phyloP scores from a whole-genome alignment of 2,329 filamentous ascomycete species.

The Trichophyton schoenleinii region DNA sequence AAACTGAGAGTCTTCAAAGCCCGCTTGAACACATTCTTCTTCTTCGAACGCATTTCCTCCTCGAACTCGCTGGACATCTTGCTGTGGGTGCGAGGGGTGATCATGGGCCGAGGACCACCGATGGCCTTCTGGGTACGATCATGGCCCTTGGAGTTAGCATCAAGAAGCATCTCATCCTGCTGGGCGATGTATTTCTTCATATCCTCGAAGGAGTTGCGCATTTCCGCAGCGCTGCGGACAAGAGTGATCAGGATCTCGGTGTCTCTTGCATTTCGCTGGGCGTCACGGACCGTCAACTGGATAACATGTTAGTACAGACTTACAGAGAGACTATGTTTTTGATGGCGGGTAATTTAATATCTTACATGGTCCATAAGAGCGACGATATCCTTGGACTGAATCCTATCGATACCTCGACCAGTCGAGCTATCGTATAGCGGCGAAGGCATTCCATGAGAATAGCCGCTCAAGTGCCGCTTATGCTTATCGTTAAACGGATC shows the following conservation, averaged over 20 bases:
- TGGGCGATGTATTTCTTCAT: slow-evolving; percentile 86
- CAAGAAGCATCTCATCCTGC: slow-evolving; percentile 80
- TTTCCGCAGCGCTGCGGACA: slow-evolving; percentile 86
- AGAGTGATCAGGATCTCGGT: slow-evolving; percentile 93
- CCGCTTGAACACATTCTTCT: slow-evolving; percentile 83
- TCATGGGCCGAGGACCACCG: slow-evolving; percentile 74
- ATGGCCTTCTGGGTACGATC: slow-evolving; percentile 75
- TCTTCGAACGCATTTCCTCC: slow-evolving; percentile 57
- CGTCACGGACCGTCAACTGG: slow-evolving; percentile 84
- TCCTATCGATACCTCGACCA: slow-evolving; percentile 75
- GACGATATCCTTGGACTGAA: slow-evolving; percentile 92
- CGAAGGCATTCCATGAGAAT: slow-evolving; percentile 82
- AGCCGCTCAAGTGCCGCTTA: slow-evolving; percentile 63
- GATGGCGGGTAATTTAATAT: slow-evolving; percentile 12
- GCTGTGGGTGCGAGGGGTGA: slow-evolving; percentile 48
- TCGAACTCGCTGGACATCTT: slow-evolving; percentile 39
- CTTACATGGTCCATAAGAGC: slow-evolving; percentile 89
- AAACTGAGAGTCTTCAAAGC: slow-evolving; percentile 83
- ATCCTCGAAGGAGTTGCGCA: slow-evolving; percentile 91
- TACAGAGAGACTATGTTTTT: too few species aligned
- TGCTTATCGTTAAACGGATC: slow-evolving; percentile 55
- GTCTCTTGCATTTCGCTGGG: slow-evolving; percentile 87
- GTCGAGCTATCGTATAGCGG: slow-evolving; percentile 84
- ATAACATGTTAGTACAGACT: slow-evolving; percentile 18
- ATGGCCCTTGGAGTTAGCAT: slow-evolving; percentile 74